Evolutionary conservation across 495 filamentous ascomycete genomes (phyloP), one percentile per base, ranked within the genome.

Genomic region (Aspergillus indologenus): DNA sequence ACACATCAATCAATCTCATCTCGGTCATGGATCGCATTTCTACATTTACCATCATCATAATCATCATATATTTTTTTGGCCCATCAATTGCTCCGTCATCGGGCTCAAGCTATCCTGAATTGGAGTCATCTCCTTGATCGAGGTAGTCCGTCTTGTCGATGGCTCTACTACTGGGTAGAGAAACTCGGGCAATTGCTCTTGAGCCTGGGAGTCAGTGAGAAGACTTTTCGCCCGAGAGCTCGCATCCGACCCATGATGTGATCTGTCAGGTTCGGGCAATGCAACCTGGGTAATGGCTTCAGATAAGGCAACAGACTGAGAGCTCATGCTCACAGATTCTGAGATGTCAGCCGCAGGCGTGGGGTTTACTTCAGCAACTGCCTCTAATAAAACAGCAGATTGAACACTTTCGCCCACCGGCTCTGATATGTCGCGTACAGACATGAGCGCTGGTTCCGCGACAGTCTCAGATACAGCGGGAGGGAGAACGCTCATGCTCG

Each of bases 1-100:
- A 5, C 44, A 18, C 8, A 56, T 46, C 40, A 40, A 51, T 44
- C 57, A 21, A 40, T 60, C 34, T 61, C 64, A 53, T 66, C 26
- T 61, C 61, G 23, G 58, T 66, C 64, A 48, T 66, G 48, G 60
- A 47, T 58, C 48, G 44, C 14, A 59, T 50, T n/a, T 23, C 18
- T 59, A 24, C 14, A 9, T 40, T 31, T 19, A 23, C 55, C 26
- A 47, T 29, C 26, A 29, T 29, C 9, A n/a, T n/a, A 29, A 40
- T 40, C 34, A 40, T 40, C 15, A 54, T 19, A 31, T 58, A 57
- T 49, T 58, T 45, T 46, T 45, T 49, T 14, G 54, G 44, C 18
- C 46, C 46, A 54, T 24, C 42, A 15, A 20, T 54, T 47, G 24
- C 7, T 53, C 31, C 34, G 12, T 40, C 2, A 40, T 40, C 12